Percentiles rank a stretch among this genome's conserved stretches.
Evolutionary conservation across 225 moss, liverwort and hornwort species (phyloP).

Genomic region (Physcomitrium patens): DNA sequence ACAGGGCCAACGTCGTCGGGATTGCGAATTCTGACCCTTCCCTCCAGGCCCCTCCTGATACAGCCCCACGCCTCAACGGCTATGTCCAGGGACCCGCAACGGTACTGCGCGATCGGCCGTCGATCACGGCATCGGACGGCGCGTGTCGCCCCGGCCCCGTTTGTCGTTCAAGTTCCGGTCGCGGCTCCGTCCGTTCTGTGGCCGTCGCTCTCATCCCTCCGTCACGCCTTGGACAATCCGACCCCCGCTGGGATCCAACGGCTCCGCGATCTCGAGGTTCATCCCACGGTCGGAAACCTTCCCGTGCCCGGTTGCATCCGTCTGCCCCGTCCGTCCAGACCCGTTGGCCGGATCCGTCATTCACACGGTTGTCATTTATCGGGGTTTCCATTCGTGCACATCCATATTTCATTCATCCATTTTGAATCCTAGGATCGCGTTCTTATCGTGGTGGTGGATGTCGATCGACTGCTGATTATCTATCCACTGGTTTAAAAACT

Average conservation of each 20-base stretch:
- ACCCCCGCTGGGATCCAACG: not conserved
- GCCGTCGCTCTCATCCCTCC: not conserved
- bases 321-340: conserved; percentile 10
- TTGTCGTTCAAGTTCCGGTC: not conserved
- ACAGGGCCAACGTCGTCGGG: conserved; percentile 30
- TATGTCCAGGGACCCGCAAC: conserved; percentile 55
- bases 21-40: conserved; percentile 17
- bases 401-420: conserved; percentile 25
- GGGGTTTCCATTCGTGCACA: not conserved
- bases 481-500: too few species aligned
- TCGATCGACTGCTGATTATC: too few species aligned
- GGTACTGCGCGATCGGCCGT: conserved; percentile 44
- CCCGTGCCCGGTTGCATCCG: not conserved
- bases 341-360: conserved; percentile 43
- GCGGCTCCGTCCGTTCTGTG: not conserved
- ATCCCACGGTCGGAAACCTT: conserved; percentile 10
- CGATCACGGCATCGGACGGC: conserved; percentile 36
- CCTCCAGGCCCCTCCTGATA: conserved; percentile 41
- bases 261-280: not conserved
- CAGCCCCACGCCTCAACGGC: conserved; percentile 41
- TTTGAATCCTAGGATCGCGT: conserved; percentile 35
- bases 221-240: not conserved
- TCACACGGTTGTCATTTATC: conserved; percentile 3
- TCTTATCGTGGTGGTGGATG: too few species aligned
- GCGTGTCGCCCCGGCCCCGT: fast-evolving